A percentile compares a stretch with the other conserved stretches of the same genome.
These are phyloP conservation scores for Selenicereus undatus DNA, from an alignment of 148 eudicot species.

Conservation along the genomic window DNA sequence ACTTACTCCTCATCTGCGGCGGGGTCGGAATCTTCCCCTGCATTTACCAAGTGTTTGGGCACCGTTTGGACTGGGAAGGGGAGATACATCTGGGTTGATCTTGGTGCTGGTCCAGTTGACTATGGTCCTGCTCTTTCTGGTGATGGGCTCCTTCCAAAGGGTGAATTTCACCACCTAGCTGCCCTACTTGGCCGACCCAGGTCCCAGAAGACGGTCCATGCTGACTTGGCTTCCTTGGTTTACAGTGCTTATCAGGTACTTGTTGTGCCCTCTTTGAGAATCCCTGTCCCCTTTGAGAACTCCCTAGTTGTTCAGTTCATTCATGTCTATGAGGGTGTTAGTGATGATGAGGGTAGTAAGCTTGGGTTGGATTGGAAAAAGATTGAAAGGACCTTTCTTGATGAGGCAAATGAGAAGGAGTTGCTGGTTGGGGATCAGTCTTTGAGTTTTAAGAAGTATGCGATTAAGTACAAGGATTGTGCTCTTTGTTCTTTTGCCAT, in stretches of 20 bases:
- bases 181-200: conserved; percentile 65
- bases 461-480: conserved; percentile 59
- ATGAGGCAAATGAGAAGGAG: conserved; percentile 57
- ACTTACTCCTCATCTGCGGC: conserved; percentile 25
- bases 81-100: conserved; percentile 80
- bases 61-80: conserved; percentile 58
- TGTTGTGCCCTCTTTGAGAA: conserved; percentile 77
- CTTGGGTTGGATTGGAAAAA: conserved; percentile 69
- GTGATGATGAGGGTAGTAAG: conserved; percentile 18
- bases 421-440: conserved; percentile 68
- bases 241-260: conserved; percentile 87
- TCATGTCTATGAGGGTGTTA: conserved; percentile 49
- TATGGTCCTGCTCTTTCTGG: conserved; percentile 92
- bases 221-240: conserved; percentile 81
- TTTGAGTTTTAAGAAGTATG: conserved; percentile 65
- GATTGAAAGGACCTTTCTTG: conserved; percentile 60
- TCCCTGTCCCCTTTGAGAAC: conserved; percentile 78
- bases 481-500: conserved; percentile 76
- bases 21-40: conserved; percentile 53
- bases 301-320: conserved; percentile 63
- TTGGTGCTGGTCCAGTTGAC: conserved; percentile 87
- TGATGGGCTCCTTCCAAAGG: conserved; percentile 75
- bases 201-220: conserved; percentile 58
- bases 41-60: conserved; percentile 62
- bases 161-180: conserved; percentile 78